These are phyloP conservation scores for Lactarius indigo DNA, from an alignment of 768 basidiomycete genomes.

Conservation along the genomic window DNA sequence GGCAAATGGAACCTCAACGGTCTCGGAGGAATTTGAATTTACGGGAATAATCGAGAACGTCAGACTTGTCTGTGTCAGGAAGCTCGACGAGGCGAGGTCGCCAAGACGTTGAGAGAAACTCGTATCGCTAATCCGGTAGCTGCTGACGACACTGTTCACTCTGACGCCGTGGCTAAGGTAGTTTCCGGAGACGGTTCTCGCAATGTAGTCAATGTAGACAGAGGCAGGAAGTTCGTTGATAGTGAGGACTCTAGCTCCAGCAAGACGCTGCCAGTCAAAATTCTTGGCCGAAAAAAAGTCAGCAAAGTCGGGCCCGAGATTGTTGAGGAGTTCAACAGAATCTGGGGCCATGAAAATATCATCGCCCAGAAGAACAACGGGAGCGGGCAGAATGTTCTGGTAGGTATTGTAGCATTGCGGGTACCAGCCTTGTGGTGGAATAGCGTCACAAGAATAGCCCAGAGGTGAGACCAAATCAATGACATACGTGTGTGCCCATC, in stretches of 20 bases:
- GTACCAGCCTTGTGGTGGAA: constrained; percentile 44
- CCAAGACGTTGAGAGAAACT: constrained; percentile 56
- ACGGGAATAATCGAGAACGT: constrained; percentile 46
- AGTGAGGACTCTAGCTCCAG: constrained; percentile 52
- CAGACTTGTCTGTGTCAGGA: constrained; percentile 45
- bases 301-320: constrained; percentile 45
- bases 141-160: constrained; percentile 59
- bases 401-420: constrained; percentile 47
- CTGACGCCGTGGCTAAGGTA: constrained; percentile 61
- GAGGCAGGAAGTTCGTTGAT: constrained; percentile 54
- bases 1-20: constrained; percentile 50
- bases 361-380: constrained; percentile 33
- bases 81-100: constrained; percentile 50
- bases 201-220: constrained; percentile 53
- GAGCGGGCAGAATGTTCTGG: constrained; percentile 52
- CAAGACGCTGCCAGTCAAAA: constrained; percentile 58
- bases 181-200: constrained; percentile 55
- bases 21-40: constrained; percentile 47
- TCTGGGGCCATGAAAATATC: constrained; percentile 53
- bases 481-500: constrained; percentile 61
- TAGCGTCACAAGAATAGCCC: background rate
- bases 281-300: constrained; percentile 40
- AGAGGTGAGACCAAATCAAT: background rate
- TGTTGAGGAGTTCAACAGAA: constrained; percentile 46
- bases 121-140: constrained; percentile 44